Conservation (phyloP, 805 yeast genomes). For the Candida parachauliodes region DNA sequence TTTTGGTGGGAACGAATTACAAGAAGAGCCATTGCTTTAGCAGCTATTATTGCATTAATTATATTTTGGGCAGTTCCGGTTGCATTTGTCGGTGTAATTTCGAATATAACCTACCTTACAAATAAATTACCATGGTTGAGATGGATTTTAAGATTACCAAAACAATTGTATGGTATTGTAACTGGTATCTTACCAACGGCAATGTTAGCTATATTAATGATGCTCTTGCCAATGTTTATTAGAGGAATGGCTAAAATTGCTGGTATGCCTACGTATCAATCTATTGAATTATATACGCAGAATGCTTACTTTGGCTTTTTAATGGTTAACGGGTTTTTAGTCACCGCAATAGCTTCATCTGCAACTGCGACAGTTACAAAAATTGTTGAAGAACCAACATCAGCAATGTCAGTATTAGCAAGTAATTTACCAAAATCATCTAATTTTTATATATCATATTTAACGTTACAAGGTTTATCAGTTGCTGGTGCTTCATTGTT, state of each 20-base stretch:
- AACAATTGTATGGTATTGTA: conserved; percentile 68
- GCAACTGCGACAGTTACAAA: conserved; percentile 65
- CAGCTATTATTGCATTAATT: conserved; percentile 53
- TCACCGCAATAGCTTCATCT: conserved; percentile 68
- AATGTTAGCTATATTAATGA: conserved; percentile 76
- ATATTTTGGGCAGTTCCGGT: conserved; percentile 97
- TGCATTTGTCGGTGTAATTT: conserved; percentile 93
- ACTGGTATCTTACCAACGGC: conserved; percentile 87
- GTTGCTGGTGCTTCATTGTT: conserved; percentile 62
- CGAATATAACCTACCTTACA: conserved; percentile 77
- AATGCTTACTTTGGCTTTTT: conserved; percentile 66
- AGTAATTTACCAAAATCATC: conserved; percentile 68
- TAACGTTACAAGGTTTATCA: conserved; percentile 65
- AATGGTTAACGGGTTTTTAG: conserved; percentile 67
- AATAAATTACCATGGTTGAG: conserved; percentile 66
- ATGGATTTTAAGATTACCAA: conserved; percentile 75
- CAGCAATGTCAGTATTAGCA: conserved; percentile 59
- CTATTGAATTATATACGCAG: conserved; percentile 62
- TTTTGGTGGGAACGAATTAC: conserved; percentile 75
- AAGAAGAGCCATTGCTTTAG: conserved; percentile 49
- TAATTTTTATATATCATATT: conserved; percentile 67
- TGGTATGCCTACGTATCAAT: conserved; percentile 56
- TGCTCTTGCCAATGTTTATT: conserved; percentile 80
- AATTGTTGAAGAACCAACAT: conserved; percentile 55
- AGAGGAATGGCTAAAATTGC: conserved; percentile 61